Evolutionary conservation across 1,284 basidiomycete genomes (phyloP).

Genomic region (Rugosomyces carneus): DNA sequence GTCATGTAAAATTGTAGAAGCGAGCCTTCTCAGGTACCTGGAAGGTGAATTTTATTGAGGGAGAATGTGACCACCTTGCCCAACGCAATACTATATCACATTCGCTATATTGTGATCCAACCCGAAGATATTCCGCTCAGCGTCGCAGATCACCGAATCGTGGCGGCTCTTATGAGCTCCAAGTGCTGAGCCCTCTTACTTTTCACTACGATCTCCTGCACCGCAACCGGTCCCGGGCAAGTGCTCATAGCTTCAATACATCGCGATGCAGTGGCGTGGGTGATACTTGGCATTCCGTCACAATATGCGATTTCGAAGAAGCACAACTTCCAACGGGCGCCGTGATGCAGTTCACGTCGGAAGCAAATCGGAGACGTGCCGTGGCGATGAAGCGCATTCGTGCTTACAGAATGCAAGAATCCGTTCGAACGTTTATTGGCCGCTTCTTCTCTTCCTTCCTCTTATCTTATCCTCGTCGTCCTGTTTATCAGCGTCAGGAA

Average conservation of each 20-base stretch:
- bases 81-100: background rate
- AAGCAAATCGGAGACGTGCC: background rate
- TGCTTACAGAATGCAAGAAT: background rate
- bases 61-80: background rate
- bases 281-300: no score
- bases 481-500: background rate
- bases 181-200: no score
- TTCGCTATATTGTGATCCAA: background rate
- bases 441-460: no score
- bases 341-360: no score
- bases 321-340: background rate
- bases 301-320: background rate
- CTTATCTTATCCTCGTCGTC: background rate
- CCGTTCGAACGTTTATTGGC: background rate
- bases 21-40: background rate
- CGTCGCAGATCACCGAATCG: background rate
- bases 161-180: no score
- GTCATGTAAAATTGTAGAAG: no score
- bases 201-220: background rate
- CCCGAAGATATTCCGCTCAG: conserved; percentile 7
- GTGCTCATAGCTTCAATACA: background rate
- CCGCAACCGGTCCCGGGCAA: no score
- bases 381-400: background rate
- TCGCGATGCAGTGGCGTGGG: background rate
- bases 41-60: background rate